Evolutionary conservation across 1,139 yeast species (phyloP).

Genomic region (Nakaseomyces nivariensis): DNA sequence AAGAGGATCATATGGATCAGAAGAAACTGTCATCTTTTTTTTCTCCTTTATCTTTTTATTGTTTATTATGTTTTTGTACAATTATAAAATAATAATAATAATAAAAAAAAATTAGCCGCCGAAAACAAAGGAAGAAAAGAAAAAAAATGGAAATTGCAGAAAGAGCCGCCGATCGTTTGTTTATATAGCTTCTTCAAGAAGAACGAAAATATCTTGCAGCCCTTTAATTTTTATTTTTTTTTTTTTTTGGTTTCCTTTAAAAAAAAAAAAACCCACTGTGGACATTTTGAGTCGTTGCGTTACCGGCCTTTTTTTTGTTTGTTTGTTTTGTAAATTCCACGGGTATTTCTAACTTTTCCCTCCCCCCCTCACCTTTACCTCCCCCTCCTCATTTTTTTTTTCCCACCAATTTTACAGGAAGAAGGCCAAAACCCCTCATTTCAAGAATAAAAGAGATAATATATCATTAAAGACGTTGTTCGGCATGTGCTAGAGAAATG

Average conservation of each 20-base stretch:
- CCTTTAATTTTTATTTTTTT: too few relatives aligned
- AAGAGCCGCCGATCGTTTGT: neutral
- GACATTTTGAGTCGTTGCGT: neutral
- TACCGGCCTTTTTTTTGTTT: neutral
- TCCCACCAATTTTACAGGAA: too few relatives aligned
- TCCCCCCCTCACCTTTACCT: too few relatives aligned
- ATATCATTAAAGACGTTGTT: too few relatives aligned
- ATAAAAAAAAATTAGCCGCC: neutral
- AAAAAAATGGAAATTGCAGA: neutral
- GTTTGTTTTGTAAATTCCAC: neutral
- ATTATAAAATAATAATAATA: neutral
- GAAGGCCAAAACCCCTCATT: too few relatives aligned
- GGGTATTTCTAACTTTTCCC: too few relatives aligned
- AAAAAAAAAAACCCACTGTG: neutral
- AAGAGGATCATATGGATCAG: constrained; percentile 24
- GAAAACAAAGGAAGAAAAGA: neutral
- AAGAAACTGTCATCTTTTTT: constrained; percentile 4
- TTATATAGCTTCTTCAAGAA: neutral
- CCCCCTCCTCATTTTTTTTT: too few relatives aligned
- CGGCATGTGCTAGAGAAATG: too few relatives aligned
- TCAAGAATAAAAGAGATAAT: too few relatives aligned
- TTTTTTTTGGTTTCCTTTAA: neutral
- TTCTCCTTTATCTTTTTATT: neutral
- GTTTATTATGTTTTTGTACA: neutral
- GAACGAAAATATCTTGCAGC: too few relatives aligned